Conservation (phyloP, 2,329 filamentous ascomycete genomes). For the Colletotrichum sansevieriae region DNA sequence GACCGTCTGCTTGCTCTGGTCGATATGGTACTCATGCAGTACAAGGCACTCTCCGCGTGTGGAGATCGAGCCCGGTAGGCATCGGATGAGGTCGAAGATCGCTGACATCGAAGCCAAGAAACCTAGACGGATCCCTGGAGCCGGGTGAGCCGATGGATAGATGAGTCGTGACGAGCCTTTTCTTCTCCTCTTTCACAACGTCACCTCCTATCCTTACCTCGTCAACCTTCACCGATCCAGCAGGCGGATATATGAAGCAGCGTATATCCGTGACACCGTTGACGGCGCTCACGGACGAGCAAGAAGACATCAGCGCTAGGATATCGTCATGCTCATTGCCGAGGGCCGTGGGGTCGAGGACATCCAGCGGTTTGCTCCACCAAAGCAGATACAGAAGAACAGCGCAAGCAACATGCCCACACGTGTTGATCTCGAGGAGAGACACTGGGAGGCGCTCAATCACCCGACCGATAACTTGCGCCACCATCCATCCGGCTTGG, state of each 20-base stretch:
- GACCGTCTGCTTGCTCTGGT: conserved; percentile 30
- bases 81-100: conserved; percentile 10
- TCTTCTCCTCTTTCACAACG: not conserved
- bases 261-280: conserved; percentile 34
- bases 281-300: conserved; percentile 29
- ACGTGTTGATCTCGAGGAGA: conserved; percentile 52
- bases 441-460: conserved; percentile 50
- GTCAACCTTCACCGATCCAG: not conserved
- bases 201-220: not conserved
- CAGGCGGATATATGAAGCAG: conserved; percentile 32
- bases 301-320: conserved; percentile 22
- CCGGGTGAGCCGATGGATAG: conserved; percentile 35
- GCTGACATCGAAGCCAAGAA: conserved; percentile 35
- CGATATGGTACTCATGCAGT: conserved; percentile 34
- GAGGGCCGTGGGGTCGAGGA: conserved; percentile 30
- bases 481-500: conserved; percentile 54
- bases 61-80: not conserved
- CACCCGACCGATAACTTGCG: conserved; percentile 50
- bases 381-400: conserved; percentile 51
- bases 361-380: conserved; percentile 49
- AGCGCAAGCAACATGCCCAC: conserved; percentile 52
- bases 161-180: conserved; percentile 27
- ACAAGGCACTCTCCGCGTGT: not conserved
- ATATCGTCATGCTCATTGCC: not conserved
- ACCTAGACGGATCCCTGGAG: conserved; percentile 26